These are phyloP conservation scores for Penicillium verrucosum DNA, from an alignment of 2,329 filamentous ascomycete genomes.

Conservation along the genomic window DNA sequence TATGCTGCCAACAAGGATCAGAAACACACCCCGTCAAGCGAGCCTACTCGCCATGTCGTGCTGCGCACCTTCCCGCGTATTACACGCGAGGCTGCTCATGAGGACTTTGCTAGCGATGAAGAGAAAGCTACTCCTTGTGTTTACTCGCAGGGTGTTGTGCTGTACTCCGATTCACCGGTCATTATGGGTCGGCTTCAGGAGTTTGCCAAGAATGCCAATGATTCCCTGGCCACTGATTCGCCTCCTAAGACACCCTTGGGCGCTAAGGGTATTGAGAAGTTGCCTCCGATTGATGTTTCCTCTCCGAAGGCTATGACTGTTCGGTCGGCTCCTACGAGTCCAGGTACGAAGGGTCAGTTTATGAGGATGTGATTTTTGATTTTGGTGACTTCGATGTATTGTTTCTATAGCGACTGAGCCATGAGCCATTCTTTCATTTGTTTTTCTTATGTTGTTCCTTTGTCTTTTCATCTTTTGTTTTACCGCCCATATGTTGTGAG, in stretches of 20 bases:
- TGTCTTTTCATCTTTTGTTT: background rate
- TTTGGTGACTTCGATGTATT: background rate
- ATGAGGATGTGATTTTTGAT: constrained; percentile 3
- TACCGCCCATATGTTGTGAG: background rate
- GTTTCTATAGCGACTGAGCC: background rate
- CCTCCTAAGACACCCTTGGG: constrained; percentile 11
- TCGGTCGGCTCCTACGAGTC: constrained; percentile 22
- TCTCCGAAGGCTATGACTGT: constrained; percentile 12
- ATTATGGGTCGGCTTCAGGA: constrained; percentile 42
- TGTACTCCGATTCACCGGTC: constrained; percentile 50
- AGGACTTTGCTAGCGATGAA: constrained; percentile 46
- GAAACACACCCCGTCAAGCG: constrained; percentile 11
- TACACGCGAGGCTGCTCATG: constrained; percentile 50
- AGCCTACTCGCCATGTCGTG: constrained; percentile 43
- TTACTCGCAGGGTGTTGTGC: constrained; percentile 49
- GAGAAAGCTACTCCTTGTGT: constrained; percentile 45
- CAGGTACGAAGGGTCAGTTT: constrained; percentile 11
- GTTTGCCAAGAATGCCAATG: constrained; percentile 33
- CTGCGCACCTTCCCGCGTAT: constrained; percentile 53
- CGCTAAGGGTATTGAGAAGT: constrained; percentile 4
- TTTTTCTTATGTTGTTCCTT: background rate
- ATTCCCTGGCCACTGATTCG: constrained; percentile 12
- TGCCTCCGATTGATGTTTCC: background rate
- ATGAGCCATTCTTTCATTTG: background rate
- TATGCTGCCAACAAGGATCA: constrained; percentile 28